These are phyloP conservation scores for Termitomyces sp. DNA, from an alignment of 768 basidiomycete genomes.

Conservation along the genomic window DNA sequence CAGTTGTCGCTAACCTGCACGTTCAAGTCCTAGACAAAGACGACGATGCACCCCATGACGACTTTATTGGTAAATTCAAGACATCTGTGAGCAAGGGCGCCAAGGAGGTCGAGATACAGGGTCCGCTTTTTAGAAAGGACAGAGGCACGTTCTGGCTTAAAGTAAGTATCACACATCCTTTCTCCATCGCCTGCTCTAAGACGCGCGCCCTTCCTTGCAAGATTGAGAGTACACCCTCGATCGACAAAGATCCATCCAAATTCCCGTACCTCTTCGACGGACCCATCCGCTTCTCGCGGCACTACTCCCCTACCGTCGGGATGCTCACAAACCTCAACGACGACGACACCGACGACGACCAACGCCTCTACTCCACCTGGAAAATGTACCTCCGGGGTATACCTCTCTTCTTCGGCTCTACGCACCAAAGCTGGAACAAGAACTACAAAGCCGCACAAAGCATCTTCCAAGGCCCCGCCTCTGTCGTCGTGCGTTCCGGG, in stretches of 20 bases:
- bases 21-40: constrained; percentile 73
- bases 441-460: constrained; percentile 64
- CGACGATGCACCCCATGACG: constrained; percentile 48
- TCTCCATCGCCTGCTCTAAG: background rate
- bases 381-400: constrained; percentile 64
- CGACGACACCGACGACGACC: constrained; percentile 56
- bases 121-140: constrained; percentile 38
- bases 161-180: constrained; percentile 29
- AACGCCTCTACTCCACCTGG: constrained; percentile 74
- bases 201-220: constrained; percentile 16
- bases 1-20: constrained; percentile 47
- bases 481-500: constrained; percentile 57
- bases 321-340: constrained; percentile 52
- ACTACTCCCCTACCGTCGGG: constrained; percentile 68
- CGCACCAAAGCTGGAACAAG: constrained; percentile 60
- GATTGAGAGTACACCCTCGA: constrained; percentile 51
- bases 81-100: constrained; percentile 48
- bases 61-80: constrained; percentile 59
- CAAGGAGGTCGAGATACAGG: constrained; percentile 60
- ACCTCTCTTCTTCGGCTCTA: constrained; percentile 52
- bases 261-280: constrained; percentile 68
- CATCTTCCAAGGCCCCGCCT: constrained; percentile 62
- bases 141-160: constrained; percentile 68
- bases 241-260: constrained; percentile 27
- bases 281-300: constrained; percentile 64